These are phyloP conservation scores for Odontarrhena argentea DNA, from an alignment of 345 rosid species.

Conservation along the genomic window DNA sequence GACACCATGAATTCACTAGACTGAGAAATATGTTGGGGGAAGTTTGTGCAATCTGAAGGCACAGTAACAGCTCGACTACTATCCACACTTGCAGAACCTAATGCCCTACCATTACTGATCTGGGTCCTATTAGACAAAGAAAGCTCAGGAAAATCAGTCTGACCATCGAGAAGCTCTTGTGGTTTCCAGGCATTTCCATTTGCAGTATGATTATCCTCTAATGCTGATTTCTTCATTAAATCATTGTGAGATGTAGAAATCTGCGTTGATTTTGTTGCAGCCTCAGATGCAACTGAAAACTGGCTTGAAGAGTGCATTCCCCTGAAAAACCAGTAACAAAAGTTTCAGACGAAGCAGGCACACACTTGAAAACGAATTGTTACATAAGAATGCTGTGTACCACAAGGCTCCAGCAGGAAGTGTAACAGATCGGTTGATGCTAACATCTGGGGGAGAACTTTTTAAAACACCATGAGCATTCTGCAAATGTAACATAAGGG, in stretches of 20 bases:
- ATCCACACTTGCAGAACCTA: constrained; percentile 40
- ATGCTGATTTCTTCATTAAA: constrained; percentile 43
- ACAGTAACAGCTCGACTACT: constrained; percentile 36
- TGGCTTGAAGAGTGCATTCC: constrained; percentile 67
- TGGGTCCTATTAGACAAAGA: constrained; percentile 37
- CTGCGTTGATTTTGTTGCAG: constrained; percentile 42
- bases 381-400: constrained; percentile 45
- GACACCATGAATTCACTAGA: constrained; percentile 19
- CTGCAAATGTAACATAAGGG: constrained; percentile 42
- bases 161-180: constrained; percentile 37
- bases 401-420: constrained; percentile 95
- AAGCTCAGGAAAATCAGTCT: constrained; percentile 41
- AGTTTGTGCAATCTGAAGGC: constrained; percentile 34
- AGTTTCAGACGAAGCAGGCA: constrained; percentile 21
- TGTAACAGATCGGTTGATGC: constrained; percentile 51
- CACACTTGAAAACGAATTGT: neutral
- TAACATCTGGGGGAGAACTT: constrained; percentile 68
- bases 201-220: constrained; percentile 36
- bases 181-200: constrained; percentile 41
- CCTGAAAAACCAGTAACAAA: constrained; percentile 45
- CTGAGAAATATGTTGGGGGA: constrained; percentile 38
- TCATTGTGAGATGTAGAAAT: constrained; percentile 37
- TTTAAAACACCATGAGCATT: constrained; percentile 42
- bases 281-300: constrained; percentile 42
- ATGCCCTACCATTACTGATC: constrained; percentile 37